A percentile compares a stretch with the other conserved stretches of the same genome.
Evolutionary conservation across 2,329 filamentous ascomycete genomes (phyloP).

Genomic region (Trichoderma afroharzianum): DNA sequence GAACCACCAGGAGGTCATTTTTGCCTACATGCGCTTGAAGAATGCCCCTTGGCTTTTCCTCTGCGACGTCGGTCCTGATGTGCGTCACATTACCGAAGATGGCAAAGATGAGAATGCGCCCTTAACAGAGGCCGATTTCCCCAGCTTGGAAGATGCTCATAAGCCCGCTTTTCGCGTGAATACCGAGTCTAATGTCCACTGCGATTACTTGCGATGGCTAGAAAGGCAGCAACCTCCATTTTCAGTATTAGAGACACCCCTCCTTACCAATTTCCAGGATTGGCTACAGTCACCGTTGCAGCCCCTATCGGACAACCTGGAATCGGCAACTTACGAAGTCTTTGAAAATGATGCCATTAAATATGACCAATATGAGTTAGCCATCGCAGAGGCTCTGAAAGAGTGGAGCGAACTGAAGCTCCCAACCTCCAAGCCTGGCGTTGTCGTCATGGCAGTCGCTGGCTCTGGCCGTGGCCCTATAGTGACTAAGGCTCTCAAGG

Average conservation of each 20-base stretch:
- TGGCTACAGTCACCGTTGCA: constrained; percentile 94
- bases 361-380: constrained; percentile 90
- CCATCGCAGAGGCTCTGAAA: constrained; percentile 72
- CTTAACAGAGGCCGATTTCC: constrained; percentile 54
- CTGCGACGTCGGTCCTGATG: constrained; percentile 55
- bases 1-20: constrained; percentile 58
- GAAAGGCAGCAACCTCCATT: constrained; percentile 73
- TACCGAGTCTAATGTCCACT: constrained; percentile 43
- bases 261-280: constrained; percentile 69
- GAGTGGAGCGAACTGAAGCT: constrained; percentile 74
- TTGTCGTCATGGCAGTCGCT: constrained; percentile 84
- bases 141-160: constrained; percentile 66
- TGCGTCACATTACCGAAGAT: constrained; percentile 29
- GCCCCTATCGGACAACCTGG: constrained; percentile 90
- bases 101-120: constrained; percentile 30
- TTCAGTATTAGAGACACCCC: constrained; percentile 47
- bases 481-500: constrained; percentile 80
- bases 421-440: constrained; percentile 65
- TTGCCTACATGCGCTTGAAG: constrained; percentile 62
- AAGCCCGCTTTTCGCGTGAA: constrained; percentile 29
- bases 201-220: constrained; percentile 80
- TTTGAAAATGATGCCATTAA: constrained; percentile 99
- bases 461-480: constrained; percentile 90
- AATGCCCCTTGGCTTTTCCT: constrained; percentile 60
- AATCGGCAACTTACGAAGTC: constrained; percentile 96